Percentiles rank a stretch among this genome's conserved stretches.
phyloP scores from a whole-genome alignment of 2,329 filamentous ascomycete species.

The Colletotrichum liaoningense region DNA sequence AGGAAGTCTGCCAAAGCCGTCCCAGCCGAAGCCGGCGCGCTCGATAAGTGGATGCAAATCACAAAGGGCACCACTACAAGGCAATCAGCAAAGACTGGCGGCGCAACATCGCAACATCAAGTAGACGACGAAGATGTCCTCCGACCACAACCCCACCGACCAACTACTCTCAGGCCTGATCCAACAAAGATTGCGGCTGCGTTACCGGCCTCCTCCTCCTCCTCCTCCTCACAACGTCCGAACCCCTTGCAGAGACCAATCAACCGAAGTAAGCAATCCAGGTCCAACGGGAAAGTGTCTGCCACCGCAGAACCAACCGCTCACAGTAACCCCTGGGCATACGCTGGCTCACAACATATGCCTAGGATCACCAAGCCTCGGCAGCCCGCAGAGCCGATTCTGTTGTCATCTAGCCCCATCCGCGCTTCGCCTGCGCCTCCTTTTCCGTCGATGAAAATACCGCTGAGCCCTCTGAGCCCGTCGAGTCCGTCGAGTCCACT shows the following conservation, averaged over 20 bases:
- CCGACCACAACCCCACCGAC: background rate
- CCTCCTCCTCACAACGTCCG: slow-evolving; percentile 4
- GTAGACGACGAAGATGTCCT: background rate
- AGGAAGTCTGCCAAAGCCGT: slow-evolving; percentile 39
- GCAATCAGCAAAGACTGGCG: slow-evolving; percentile 1
- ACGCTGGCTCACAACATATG: slow-evolving; percentile 55
- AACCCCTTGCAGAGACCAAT: slow-evolving; percentile 7
- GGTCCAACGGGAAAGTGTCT: slow-evolving; percentile 39
- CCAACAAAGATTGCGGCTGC: background rate
- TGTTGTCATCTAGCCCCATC: slow-evolving; percentile 58
- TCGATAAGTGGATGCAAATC: slow-evolving; percentile 55
- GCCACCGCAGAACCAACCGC: slow-evolving; percentile 39
- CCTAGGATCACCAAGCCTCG: slow-evolving; percentile 47
- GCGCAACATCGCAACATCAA: background rate
- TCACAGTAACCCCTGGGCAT: slow-evolving; percentile 49
- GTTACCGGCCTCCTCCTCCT: background rate
- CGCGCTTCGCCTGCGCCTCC: slow-evolving; percentile 44
- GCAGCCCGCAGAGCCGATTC: slow-evolving; percentile 50
- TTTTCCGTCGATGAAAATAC: slow-evolving; percentile 35
- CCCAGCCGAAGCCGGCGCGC: slow-evolving; percentile 42
- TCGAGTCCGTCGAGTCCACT: background rate
- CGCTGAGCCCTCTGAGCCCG: background rate
- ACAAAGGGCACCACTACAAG: slow-evolving; percentile 47
- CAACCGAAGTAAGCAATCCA: slow-evolving; percentile 47
- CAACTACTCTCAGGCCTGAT: background rate